Base-by-base conservation (phyloP, 208 protist species). In the Wallacemonas sp. region DNA sequence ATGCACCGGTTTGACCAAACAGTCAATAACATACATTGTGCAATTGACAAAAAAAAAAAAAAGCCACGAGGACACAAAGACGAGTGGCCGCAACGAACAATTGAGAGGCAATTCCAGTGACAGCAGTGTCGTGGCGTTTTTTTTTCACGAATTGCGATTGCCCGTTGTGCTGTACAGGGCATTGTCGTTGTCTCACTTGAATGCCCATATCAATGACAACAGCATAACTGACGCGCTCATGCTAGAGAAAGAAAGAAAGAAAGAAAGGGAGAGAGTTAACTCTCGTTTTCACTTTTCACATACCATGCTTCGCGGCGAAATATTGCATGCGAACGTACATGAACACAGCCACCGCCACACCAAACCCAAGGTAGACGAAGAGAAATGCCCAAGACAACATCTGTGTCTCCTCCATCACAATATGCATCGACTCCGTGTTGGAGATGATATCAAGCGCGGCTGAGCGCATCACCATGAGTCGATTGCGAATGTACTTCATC, bases 401-500 rank as follows among this genome's bases (percentile, higher is more conserved):
- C 68, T 88, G 72, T 36, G 77, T 70, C n/a, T 86, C 79, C 22
- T 66, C 41, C 17, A 87, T 68, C 1, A 77, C 80, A 41, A 75
- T 70, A 27, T 68, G 77, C 27, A 93, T 80, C 22, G 82, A 77
- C 19, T 81, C 63, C 38, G 88, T 84, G 15, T 61, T 59, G 26
- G 24, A 27, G 22, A 73, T 69, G n/a, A 90, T 44, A 15, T 64
- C 56, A 0, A 69, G 12, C 33, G 77, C 62, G 17, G 66, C 51
- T 26, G 45, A 41, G 2, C 77, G 83, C 9, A 84, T 78, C 21
- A 53, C 42, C 17, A 46, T 45, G 3, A 79, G 31, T 0, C 70
- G 72, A 4, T 76, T 28, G 21, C 62, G 64, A 30, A 93, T 93
- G 73, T 90, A 90, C 24, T 79, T 46, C 75, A 85, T 84, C 58